phyloP scores from a whole-genome alignment of 768 basidiomycete genomes.

The Russula emetica region DNA sequence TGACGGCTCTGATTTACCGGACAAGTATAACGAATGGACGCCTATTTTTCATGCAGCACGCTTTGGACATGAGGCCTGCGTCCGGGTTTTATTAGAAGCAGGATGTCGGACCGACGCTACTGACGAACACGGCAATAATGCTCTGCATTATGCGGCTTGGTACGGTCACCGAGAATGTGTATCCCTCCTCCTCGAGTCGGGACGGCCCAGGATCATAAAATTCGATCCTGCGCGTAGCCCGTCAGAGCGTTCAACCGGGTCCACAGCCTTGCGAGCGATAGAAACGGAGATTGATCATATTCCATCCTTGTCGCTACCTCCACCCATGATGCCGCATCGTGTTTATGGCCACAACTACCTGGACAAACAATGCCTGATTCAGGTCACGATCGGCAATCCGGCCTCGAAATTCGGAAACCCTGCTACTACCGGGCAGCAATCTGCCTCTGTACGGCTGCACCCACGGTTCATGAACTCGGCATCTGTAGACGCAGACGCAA shows the following conservation, averaged over 20 bases:
- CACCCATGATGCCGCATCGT: constrained; percentile 96
- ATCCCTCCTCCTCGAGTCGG: constrained; percentile 40
- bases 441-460: constrained; percentile 57
- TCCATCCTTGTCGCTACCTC: constrained; percentile 90
- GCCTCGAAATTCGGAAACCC: constrained; percentile 38
- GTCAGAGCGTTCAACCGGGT: constrained; percentile 32
- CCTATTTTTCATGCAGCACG: constrained; percentile 94
- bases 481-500: constrained; percentile 62
- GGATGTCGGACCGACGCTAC: constrained; percentile 68
- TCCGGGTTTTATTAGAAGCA: constrained; percentile 73
- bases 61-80: constrained; percentile 71
- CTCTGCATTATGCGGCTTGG: constrained; percentile 96
- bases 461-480: constrained; percentile 69
- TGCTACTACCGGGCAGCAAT: constrained; percentile 36
- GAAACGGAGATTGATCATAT: constrained; percentile 86
- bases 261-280: constrained; percentile 32
- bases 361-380: constrained; percentile 79
- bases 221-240: constrained; percentile 28
- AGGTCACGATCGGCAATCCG: constrained; percentile 73
- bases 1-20: constrained; percentile 79
- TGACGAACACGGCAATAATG: constrained; percentile 81
- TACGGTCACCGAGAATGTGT: constrained; percentile 79
- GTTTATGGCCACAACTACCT: constrained; percentile 97
- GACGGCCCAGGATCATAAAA: constrained; percentile 29
- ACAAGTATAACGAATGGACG: constrained; percentile 99